These are phyloP conservation scores for Colletotrichum gigasporum DNA, from an alignment of 2,329 filamentous ascomycete species.

Conservation along the genomic window DNA sequence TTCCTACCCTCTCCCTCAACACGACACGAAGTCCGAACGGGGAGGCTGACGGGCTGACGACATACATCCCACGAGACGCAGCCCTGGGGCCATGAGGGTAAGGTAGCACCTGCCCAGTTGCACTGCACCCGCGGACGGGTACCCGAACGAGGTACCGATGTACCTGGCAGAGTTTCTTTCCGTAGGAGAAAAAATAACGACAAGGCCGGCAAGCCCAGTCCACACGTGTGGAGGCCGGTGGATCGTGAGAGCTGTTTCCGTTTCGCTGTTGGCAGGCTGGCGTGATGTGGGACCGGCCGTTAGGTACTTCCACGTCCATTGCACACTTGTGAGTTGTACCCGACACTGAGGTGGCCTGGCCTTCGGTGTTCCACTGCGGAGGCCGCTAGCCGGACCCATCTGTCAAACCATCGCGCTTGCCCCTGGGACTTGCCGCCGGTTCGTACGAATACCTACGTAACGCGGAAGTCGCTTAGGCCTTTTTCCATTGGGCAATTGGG, in stretches of 20 bases:
- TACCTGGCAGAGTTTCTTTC: too few relatives aligned
- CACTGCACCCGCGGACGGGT: too few relatives aligned
- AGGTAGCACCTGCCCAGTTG: too few relatives aligned
- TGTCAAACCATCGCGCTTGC: constrained; percentile 17
- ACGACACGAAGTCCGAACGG: neutral
- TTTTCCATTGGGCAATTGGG: too few relatives aligned
- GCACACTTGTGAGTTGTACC: neutral
- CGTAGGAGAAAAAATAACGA: neutral
- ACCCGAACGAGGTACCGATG: too few relatives aligned
- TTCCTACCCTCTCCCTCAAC: too few relatives aligned
- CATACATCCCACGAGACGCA: too few relatives aligned
- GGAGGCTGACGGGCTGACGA: neutral
- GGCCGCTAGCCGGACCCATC: constrained; percentile 7
- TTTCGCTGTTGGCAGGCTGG: constrained; percentile 8
- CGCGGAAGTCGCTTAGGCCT: neutral
- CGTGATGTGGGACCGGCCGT: neutral
- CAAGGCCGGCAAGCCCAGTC: neutral
- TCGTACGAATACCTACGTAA: neutral
- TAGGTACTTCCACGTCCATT: too few relatives aligned
- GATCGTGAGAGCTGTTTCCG: constrained; percentile 13
- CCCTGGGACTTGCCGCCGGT: neutral
- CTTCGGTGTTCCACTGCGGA: neutral
- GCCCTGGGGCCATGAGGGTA: too few relatives aligned
- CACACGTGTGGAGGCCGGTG: neutral
- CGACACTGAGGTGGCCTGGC: too few relatives aligned